Evolutionary conservation across 805 yeast species (phyloP), one percentile per base, ranked within the genome.

Genomic region (Candida vaughaniae): DNA sequence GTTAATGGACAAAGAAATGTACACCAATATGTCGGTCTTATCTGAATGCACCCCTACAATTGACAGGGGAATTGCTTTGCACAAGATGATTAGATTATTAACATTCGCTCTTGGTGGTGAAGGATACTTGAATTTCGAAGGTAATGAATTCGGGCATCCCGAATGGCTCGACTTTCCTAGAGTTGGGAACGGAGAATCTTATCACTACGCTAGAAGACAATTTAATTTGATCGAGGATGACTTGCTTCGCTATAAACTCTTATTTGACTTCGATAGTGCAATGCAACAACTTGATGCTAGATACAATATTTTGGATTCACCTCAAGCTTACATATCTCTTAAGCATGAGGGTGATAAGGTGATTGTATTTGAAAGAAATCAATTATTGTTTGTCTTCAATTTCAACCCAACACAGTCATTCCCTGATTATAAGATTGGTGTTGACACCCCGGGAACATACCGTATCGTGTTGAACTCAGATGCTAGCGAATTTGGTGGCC

Each of bases 131-230:
- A 91, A 90, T 58, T 91, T 91, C 58, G 97, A 91, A 69, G 98
- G 99, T 40, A 91, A 91, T 55, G 99, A 91, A 64, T 91, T 93
- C 66, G 99, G 99, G 12, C 99, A 91, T 54, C 99, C 98, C 3
- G 99, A 91, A 59, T 91, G 99, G 99, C 75, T 93, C 35, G 99
- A 91, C 62, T 93, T 91, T 73, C 98, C 99, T 10, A 80, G 96
- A 53, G 82, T 47, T 19, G 96, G 96, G 23, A 93, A 91, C 62
- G 74, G 74, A 18, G 89, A 88, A 58, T 82, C 93, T 14, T 91
- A 85, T 64, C 93, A 86, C 64, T 91, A 93, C 55, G 96, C 97
- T 2, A 78, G 98, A 56, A 78, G 99, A 53, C 99, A 91, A 62
- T 93, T 90, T 73, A 88, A 88, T 53, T 73, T 91, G 49, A 77